phyloP scores from a whole-genome alignment of 306 rosid genomes.

The Rosa rugosa region DNA sequence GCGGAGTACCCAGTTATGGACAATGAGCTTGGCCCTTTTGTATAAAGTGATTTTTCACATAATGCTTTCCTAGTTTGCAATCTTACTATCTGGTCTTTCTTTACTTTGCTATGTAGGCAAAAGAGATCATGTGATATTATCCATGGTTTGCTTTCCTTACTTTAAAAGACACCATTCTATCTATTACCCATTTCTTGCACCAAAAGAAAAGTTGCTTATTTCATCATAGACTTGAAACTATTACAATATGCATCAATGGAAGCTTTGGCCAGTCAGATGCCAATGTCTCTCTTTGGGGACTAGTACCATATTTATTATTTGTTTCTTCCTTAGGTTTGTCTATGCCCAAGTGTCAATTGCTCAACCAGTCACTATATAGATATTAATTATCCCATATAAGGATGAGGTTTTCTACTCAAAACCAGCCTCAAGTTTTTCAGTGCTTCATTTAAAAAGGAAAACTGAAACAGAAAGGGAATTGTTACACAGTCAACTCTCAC shows the following conservation, averaged over 20 bases:
- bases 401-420: constrained; percentile 49
- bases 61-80: constrained; percentile 17
- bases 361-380: constrained; percentile 9
- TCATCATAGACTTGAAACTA: background rate
- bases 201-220: background rate
- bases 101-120: background rate
- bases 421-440: constrained; percentile 37
- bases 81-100: background rate
- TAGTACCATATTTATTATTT: background rate
- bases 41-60: constrained; percentile 11
- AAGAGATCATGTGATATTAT: background rate
- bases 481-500: constrained; percentile 13
- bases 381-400: constrained; percentile 3
- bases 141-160: constrained; percentile 5
- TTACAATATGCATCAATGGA: background rate
- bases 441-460: background rate
- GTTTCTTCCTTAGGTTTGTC: background rate
- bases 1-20: constrained; percentile 20
- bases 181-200: background rate
- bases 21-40: constrained; percentile 22
- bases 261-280: background rate
- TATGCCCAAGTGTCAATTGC: constrained; percentile 20
- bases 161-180: constrained; percentile 13
- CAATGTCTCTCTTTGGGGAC: background rate
- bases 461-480: background rate